Conservation (phyloP, 2,329 filamentous ascomycete genomes). For the Calonectria pauciramosa region DNA sequence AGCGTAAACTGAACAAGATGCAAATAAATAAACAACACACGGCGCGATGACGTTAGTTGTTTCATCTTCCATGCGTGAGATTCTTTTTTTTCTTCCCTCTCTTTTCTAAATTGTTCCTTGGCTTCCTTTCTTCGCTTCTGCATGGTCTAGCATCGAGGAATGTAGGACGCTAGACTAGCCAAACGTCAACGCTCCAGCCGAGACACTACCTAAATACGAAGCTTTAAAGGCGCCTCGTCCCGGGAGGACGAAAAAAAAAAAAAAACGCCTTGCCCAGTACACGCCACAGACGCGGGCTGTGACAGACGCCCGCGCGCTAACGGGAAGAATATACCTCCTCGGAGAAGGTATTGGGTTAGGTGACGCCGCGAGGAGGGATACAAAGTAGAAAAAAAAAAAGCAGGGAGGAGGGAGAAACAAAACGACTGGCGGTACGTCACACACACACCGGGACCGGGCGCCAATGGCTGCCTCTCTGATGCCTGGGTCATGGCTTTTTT, state of each 20-base stretch:
- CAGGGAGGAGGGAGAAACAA: not conserved
- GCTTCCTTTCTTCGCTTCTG: not conserved
- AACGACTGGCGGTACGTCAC: not conserved
- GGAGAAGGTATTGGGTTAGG: conserved; percentile 5
- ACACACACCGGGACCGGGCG: not conserved
- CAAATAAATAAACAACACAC: not conserved
- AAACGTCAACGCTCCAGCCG: conserved; percentile 13
- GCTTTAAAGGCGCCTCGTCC: conserved; percentile 4
- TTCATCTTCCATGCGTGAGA: not conserved
- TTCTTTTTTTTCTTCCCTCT: not conserved
- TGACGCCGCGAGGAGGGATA: not conserved
- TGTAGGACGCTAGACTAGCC: conserved; percentile 9
- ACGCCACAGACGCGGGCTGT: conserved; percentile 27
- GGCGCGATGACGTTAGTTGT: not conserved
- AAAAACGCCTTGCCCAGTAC: conserved; percentile 16
- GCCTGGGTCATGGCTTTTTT: not conserved
- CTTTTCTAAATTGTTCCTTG: not conserved
- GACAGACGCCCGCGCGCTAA: conserved; percentile 23
- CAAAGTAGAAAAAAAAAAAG: not conserved
- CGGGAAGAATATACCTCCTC: not conserved
- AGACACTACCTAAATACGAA: conserved; percentile 7
- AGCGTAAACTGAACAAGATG: not conserved
- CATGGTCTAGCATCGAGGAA: not conserved
- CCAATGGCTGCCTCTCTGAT: conserved; percentile 15
- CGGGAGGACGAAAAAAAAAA: not conserved